Conservation (phyloP, 768 basidiomycete genomes). For the Leccinellum rugosiceps region DNA sequence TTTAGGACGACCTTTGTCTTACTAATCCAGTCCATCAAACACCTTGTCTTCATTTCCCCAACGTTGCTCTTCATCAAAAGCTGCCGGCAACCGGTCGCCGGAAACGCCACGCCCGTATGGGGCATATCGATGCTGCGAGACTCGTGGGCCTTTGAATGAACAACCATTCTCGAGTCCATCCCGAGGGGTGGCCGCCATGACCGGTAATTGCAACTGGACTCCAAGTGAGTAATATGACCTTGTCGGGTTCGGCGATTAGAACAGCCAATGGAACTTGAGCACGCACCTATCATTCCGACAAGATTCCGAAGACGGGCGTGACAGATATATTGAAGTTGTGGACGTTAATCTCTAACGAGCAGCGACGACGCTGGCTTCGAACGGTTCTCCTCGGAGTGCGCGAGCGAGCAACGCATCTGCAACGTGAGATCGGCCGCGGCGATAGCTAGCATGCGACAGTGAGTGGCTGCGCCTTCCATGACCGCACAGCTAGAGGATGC, state of each 20-base stretch:
- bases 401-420: conserved; percentile 2
- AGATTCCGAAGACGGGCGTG: conserved; percentile 6
- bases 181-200: background rate
- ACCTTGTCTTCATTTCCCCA: conserved; percentile 6
- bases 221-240: conserved; percentile 15
- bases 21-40: conserved; percentile 16
- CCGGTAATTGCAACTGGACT: conserved; percentile 4
- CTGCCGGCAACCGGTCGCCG: conserved; percentile 11
- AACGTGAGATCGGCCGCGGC: conserved; percentile 23
- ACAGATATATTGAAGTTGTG: conserved; percentile 9
- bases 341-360: conserved; percentile 23
- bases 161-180: background rate
- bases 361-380: conserved; percentile 4
- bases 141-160: background rate
- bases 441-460: conserved; percentile 14
- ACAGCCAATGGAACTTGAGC: conserved; percentile 5
- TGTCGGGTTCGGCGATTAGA: conserved; percentile 13
- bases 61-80: conserved; percentile 1
- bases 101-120: conserved; percentile 17
- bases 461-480: conserved; percentile 10
- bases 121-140: background rate
- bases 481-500: conserved; percentile 6
- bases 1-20: conserved; percentile 14
- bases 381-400: conserved; percentile 26
- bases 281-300: conserved; percentile 9